Evolutionary conservation across 768 basidiomycete genomes (phyloP).

Genomic region (Tephrocybe rancida): DNA sequence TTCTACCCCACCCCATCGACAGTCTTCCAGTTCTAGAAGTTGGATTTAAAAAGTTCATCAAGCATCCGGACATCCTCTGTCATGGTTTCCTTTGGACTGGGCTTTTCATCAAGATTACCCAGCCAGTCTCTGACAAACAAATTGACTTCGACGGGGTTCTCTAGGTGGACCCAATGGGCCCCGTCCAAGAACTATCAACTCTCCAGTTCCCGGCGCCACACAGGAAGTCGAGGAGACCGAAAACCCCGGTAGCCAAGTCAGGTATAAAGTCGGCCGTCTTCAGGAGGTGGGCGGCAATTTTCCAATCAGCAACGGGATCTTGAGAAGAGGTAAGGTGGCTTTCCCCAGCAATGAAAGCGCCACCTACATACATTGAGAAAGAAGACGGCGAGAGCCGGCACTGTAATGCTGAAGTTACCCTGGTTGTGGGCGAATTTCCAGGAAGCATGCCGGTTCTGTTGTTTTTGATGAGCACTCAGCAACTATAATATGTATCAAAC

Average conservation of each 20-base stretch:
- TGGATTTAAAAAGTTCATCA: slow-evolving; percentile 19
- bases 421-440: slow-evolving; percentile 44
- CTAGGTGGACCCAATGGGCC: slow-evolving; percentile 17
- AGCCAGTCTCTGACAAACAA: slow-evolving; percentile 13
- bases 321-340: slow-evolving; percentile 14
- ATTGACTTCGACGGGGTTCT: slow-evolving; percentile 12
- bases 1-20: too few relatives aligned
- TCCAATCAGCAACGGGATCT: slow-evolving; percentile 55
- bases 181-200: slow-evolving; percentile 5
- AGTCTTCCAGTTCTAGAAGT: too few relatives aligned
- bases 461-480: too few relatives aligned
- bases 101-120: background rate
- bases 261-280: slow-evolving; percentile 40
- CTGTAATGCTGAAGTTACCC: slow-evolving; percentile 45
- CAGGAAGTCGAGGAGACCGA: background rate
- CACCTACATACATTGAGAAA: slow-evolving; percentile 34
- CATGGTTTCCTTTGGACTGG: too few relatives aligned
- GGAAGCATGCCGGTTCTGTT: slow-evolving; percentile 42
- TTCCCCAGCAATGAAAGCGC: background rate
- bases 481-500: too few relatives aligned
- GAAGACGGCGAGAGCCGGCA: slow-evolving; percentile 45
- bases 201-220: background rate
- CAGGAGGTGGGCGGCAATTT: slow-evolving; percentile 29
- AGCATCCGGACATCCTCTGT: too few relatives aligned
- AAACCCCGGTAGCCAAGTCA: slow-evolving; percentile 40